These are phyloP conservation scores for Fusarium sororula DNA, from an alignment of 2,329 filamentous ascomycete species.

Conservation along the genomic window DNA sequence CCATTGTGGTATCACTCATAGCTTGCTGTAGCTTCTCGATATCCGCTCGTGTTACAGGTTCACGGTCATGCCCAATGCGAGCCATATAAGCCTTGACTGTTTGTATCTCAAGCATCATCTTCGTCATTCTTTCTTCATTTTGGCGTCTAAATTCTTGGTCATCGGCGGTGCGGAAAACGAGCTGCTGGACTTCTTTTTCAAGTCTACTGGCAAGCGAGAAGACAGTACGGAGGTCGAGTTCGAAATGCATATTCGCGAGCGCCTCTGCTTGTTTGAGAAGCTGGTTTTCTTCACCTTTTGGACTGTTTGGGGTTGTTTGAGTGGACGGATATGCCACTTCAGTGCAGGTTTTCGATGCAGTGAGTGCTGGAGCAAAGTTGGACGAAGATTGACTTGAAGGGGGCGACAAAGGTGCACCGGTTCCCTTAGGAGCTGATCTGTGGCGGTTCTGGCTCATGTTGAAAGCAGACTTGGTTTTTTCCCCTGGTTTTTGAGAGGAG, in stretches of 20 bases:
- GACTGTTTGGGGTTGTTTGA: not conserved
- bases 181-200: constrained; percentile 42
- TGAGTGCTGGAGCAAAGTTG: not conserved
- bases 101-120: constrained; percentile 45
- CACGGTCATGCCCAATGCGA: not conserved
- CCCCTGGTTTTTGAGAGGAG: not conserved
- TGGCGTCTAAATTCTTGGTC: constrained; percentile 43
- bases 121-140: constrained; percentile 44
- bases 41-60: constrained; percentile 14
- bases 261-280: constrained; percentile 45
- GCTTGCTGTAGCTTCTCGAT: constrained; percentile 35
- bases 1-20: constrained; percentile 21
- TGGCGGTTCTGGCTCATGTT: constrained; percentile 25
- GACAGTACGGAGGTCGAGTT: constrained; percentile 48
- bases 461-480: not conserved
- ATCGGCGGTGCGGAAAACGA: constrained; percentile 39
- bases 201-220: constrained; percentile 42
- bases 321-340: not conserved
- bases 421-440: constrained; percentile 19
- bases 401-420: not conserved
- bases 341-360: not conserved
- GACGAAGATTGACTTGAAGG: not conserved
- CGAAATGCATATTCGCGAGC: constrained; percentile 50
- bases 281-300: not conserved
- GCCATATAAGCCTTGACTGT: constrained; percentile 43